Conservation (phyloP, 176 grass and related monocot genomes). For the Urochloa ruziziensis region DNA sequence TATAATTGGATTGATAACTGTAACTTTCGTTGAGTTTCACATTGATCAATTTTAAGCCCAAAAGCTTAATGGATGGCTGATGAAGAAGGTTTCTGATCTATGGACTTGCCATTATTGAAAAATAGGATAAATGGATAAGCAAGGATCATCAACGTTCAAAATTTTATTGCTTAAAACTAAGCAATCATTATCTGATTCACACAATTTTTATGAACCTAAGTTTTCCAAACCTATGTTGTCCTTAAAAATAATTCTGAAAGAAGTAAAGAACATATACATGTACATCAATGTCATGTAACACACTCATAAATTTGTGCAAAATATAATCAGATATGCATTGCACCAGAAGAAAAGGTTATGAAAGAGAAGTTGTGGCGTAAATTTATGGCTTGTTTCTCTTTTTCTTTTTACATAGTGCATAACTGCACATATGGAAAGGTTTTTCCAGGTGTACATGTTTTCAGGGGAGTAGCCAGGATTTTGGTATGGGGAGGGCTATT, state of each 20-base stretch:
- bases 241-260: background rate
- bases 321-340: background rate
- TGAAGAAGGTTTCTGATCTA: constrained; percentile 10
- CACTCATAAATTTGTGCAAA: background rate
- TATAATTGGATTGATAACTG: background rate
- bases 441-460: background rate
- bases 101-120: background rate
- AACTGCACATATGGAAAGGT: background rate
- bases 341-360: background rate
- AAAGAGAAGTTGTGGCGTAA: background rate
- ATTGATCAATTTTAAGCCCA: constrained; percentile 16
- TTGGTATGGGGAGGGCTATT: too few relatives aligned
- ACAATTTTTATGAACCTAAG: background rate
- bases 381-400: background rate
- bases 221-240: background rate
- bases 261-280: background rate
- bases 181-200: background rate
- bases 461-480: too few relatives aligned
- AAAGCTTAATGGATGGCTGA: constrained; percentile 23
- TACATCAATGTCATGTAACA: background rate
- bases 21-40: background rate
- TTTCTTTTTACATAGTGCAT: background rate
- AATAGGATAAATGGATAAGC: background rate
- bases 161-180: background rate
- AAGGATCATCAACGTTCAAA: background rate